A percentile compares a stretch with the other conserved stretches of the same genome.
These are phyloP conservation scores for Cyclotella baltica DNA, from an alignment of 108 stramenopile genomes.

Conservation along the genomic window DNA sequence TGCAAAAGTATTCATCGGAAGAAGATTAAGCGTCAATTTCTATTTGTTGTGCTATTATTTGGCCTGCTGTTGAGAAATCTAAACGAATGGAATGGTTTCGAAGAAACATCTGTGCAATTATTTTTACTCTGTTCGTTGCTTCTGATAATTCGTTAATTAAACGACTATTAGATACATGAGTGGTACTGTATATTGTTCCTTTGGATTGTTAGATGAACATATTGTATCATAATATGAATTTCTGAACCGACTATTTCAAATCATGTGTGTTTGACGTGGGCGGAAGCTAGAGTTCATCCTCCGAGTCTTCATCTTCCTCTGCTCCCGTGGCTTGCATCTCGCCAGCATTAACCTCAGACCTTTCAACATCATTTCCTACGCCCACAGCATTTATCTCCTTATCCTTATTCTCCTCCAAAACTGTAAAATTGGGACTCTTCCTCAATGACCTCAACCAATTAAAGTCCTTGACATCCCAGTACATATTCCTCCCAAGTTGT, in stretches of 20 bases:
- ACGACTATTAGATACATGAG: too few species aligned
- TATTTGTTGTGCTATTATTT: not conserved
- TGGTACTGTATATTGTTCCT: not conserved
- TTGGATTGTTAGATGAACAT: not conserved
- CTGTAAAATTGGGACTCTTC: conserved; percentile 55
- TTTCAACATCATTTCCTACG: too few species aligned
- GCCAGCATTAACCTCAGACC: not conserved
- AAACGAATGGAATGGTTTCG: not conserved
- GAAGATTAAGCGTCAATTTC: conserved; percentile 9
- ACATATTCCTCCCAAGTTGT: conserved; percentile 43
- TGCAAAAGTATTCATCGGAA: not conserved
- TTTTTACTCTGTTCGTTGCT: too few species aligned
- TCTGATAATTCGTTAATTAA: too few species aligned
- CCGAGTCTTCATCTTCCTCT: not conserved
- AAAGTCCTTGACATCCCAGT: conserved; percentile 61
- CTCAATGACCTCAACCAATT: conserved; percentile 46
- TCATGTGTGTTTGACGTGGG: not conserved
- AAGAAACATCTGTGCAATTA: not conserved
- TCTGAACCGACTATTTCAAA: not conserved
- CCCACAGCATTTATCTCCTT: not conserved
- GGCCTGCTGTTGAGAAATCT: not conserved
- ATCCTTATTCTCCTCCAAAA: not conserved
- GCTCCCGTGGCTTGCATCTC: not conserved
- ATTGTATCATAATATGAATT: not conserved
- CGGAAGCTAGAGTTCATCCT: not conserved